Percentiles rank a stretch among this genome's conserved stretches.
phyloP scores from a whole-genome alignment of 176 grass and related monocot species.

The Oryza rufipogon region DNA sequence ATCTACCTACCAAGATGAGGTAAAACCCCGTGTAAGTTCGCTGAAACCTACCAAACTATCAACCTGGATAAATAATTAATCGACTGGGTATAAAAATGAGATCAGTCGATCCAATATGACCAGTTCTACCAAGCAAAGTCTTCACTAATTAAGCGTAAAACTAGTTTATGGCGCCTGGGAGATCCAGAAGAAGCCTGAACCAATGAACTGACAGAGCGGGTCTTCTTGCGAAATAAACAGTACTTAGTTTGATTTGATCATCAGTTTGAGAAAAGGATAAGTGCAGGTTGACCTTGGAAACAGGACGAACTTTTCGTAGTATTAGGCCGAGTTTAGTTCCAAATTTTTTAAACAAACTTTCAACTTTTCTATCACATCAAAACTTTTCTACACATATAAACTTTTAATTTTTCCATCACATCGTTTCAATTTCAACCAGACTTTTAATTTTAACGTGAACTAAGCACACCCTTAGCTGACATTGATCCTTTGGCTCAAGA shows the following conservation, averaged over 20 bases:
- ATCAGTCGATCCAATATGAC: neutral
- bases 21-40: neutral
- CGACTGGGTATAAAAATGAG: neutral
- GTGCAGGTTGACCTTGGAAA: conserved; percentile 9
- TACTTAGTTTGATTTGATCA: neutral
- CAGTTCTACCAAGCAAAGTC: neutral
- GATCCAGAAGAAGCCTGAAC: neutral
- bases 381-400: too few relatives aligned
- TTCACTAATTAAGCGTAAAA: neutral
- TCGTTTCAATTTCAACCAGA: too few relatives aligned
- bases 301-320: too few relatives aligned
- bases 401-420: too few relatives aligned
- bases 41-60: neutral
- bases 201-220: conserved; percentile 6
- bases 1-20: neutral
- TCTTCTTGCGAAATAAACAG: neutral
- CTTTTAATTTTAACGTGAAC: too few relatives aligned
- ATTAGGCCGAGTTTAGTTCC: too few relatives aligned
- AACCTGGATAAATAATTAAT: neutral
- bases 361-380: too few relatives aligned
- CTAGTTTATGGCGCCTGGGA: neutral
- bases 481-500: neutral
- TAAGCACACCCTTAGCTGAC: neutral
- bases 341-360: too few relatives aligned
- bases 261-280: neutral